A percentile compares a stretch with the other conserved stretches of the same genome.
phyloP scores from a whole-genome alignment of 1,284 basidiomycete species.

The Cutaneotrichosporon sp. region DNA sequence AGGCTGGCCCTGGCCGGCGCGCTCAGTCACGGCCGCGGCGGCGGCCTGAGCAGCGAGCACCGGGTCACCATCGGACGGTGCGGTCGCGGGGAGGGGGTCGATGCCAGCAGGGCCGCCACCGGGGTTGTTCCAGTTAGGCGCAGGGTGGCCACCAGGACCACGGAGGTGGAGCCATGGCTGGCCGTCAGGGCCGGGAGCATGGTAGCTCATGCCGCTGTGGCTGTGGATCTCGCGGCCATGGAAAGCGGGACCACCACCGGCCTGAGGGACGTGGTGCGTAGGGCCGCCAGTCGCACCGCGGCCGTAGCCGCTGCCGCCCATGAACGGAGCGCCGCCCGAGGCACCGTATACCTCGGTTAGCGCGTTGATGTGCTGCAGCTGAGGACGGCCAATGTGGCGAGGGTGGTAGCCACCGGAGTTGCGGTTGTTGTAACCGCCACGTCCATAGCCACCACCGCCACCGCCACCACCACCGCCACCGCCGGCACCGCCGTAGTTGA shows the following conservation, averaged over 20 bases:
- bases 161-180: constrained; percentile 51
- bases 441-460: constrained; percentile 50
- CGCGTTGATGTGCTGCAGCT: constrained; percentile 54
- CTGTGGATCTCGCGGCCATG: constrained; percentile 34
- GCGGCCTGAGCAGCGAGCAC: constrained; percentile 20
- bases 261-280: constrained; percentile 23
- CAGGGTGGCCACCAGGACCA: constrained; percentile 40
- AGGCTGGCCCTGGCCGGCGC: constrained; percentile 23
- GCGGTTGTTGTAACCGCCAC: constrained; percentile 32
- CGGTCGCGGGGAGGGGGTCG: constrained; percentile 28
- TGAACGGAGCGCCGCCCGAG: constrained; percentile 40
- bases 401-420: constrained; percentile 41
- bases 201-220: constrained; percentile 49
- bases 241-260: constrained; percentile 22
- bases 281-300: constrained; percentile 18
- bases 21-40: constrained; percentile 19
- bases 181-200: constrained; percentile 50
- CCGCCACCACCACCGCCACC: constrained; percentile 43
- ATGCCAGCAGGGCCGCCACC: constrained; percentile 20
- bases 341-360: constrained; percentile 53
- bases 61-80: constrained; percentile 25
- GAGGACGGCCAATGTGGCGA: constrained; percentile 50
- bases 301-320: constrained; percentile 36
- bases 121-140: constrained; percentile 38
- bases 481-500: constrained; percentile 54